These are phyloP conservation scores for Brassica napus DNA, from an alignment of 345 rosid species.

Conservation along the genomic window DNA sequence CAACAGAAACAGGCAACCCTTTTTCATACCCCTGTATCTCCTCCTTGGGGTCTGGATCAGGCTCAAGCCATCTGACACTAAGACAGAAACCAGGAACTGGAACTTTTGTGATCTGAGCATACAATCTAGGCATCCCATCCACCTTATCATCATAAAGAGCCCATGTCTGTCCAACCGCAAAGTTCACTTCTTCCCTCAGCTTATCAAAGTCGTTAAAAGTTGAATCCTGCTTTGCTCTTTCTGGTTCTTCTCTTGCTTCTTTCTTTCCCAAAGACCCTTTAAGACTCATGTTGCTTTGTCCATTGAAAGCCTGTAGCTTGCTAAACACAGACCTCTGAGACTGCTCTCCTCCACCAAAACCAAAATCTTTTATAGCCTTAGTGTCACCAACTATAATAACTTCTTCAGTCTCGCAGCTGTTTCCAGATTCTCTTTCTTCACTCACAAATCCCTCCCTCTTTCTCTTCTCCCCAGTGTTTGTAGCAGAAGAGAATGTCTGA, in stretches of 20 bases:
- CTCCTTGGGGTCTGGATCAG: conserved; percentile 52
- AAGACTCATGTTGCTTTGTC: conserved; percentile 57
- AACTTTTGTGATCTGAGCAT: conserved; percentile 63
- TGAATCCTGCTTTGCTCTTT: neutral
- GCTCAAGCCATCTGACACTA: conserved; percentile 68
- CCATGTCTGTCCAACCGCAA: conserved; percentile 67
- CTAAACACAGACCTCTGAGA: conserved; percentile 57
- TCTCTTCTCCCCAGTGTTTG: conserved; percentile 50
- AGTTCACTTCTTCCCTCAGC: conserved; percentile 45
- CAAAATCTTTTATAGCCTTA: conserved; percentile 34
- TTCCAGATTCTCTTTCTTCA: conserved; percentile 53
- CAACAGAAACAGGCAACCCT: conserved; percentile 62
- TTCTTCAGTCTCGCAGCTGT: conserved; percentile 48
- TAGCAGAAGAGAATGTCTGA: conserved; percentile 8
- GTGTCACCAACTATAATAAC: conserved; percentile 50
- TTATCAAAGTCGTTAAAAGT: conserved; percentile 62
- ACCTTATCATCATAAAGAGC: conserved; percentile 60
- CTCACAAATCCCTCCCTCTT: conserved; percentile 45
- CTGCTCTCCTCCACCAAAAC: conserved; percentile 30
- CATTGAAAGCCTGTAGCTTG: conserved; percentile 57
- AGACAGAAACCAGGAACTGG: conserved; percentile 47
- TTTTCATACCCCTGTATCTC: conserved; percentile 42
- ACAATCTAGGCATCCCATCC: conserved; percentile 79
- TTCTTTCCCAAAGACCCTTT: conserved; percentile 43
- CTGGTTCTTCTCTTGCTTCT: conserved; percentile 19